Base-by-base conservation (phyloP, 352 stramenopile species). In the Pythium aquatile region DNA sequence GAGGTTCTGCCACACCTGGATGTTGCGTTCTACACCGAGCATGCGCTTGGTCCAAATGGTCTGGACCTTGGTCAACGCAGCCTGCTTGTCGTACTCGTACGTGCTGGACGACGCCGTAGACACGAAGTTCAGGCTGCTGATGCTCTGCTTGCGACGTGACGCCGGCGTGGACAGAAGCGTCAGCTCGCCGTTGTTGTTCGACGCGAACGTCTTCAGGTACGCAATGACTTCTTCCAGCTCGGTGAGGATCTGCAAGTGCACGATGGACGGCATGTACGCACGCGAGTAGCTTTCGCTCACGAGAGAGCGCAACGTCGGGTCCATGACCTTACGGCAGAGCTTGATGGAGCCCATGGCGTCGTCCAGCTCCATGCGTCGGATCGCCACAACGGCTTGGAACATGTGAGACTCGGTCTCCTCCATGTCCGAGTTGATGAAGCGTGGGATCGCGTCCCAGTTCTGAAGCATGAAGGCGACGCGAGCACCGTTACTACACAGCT, bases 211-310 rank as follows among this genome's bases (percentile, higher is more conserved):
- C 66, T 91, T 88, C 57, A 96, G 63, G 63, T 95, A 94, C 29
- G 83, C 74, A 10, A 97, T 77, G 40, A 97, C 93, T 65, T 97
- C 89, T 63, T 97, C 89, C 11, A 99, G 72, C 78, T 99, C 98
- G 2, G 96, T 94, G 16, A 99, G 85, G 72, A 97, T 97, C 76
- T 99, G 97, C 54, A 99, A 84, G 65, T 96, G 98, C 24, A 99
- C 97, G 69, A 99, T 97, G 42, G 93, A 96, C 35, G 89, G 91
- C 57, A 90, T 77, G 70, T 99, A 99, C 13, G 97, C 97, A 13
- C 98, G 90, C 58, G 86, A 90, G 70, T 99, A 99, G 53, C 88
- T 98, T 70, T 99, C 97, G 60, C 94, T 96, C 63, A 99, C 95
- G 33, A 99, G 83, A 28, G 97, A 97, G 3, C 96, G 97, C 46